A percentile compares a stretch with the other conserved stretches of the same genome.
Conservation (phyloP, 768 basidiomycete species). For the Calocera cornea region DNA sequence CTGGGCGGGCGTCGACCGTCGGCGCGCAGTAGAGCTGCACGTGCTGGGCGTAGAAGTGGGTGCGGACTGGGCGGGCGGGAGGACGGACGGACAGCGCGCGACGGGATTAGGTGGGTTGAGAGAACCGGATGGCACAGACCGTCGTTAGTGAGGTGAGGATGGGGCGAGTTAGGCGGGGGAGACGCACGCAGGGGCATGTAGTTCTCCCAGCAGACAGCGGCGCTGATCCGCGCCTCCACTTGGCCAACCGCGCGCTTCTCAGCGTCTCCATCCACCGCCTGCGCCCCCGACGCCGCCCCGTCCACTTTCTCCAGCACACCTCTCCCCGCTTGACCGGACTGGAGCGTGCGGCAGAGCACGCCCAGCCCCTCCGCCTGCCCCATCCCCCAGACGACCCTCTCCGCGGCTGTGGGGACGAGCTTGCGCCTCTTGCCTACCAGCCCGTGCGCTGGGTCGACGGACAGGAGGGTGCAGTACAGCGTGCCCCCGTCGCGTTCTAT, state of each 20-base stretch:
- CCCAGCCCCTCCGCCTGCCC: slow-evolving; percentile 27
- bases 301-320: too few species aligned
- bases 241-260: too few species aligned
- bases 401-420: slow-evolving; percentile 46
- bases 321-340: too few species aligned
- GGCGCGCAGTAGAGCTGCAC: slow-evolving; percentile 53
- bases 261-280: too few species aligned
- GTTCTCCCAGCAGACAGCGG: slow-evolving; percentile 40
- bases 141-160: background rate
- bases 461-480: slow-evolving; percentile 46
- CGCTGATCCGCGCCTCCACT: background rate
- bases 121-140: too few species aligned
- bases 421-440: slow-evolving; percentile 51
- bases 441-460: slow-evolving; percentile 40
- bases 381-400: slow-evolving; percentile 49
- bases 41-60: slow-evolving; percentile 45
- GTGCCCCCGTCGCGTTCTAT: slow-evolving; percentile 48
- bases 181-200: slow-evolving; percentile 51
- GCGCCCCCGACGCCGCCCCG: too few species aligned
- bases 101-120: too few species aligned
- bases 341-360: too few species aligned
- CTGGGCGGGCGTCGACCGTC: slow-evolving; percentile 45
- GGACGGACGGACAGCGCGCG: too few species aligned
- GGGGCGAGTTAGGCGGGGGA: background rate
- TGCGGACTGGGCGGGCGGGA: slow-evolving; percentile 32